phyloP scores from a whole-genome alignment of 306 rosid genomes.

The Cicer judaicum region DNA sequence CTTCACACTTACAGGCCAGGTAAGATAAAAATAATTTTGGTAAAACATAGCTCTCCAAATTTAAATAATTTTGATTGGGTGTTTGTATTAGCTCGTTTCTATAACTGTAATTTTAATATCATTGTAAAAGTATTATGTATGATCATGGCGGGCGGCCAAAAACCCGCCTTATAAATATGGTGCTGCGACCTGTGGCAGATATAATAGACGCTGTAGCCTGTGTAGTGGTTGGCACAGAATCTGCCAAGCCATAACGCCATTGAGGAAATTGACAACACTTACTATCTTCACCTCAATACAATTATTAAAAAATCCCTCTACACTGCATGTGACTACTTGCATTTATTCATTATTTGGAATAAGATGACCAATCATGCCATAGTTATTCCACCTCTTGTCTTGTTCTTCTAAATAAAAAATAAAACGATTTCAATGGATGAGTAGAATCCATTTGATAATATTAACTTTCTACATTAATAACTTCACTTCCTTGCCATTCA shows the following conservation, averaged over 20 bases:
- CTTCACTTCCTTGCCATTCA: slow-evolving; percentile 20
- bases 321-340: neutral
- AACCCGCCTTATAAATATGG: neutral
- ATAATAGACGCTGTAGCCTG: neutral
- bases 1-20: slow-evolving; percentile 4
- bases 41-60: slow-evolving; percentile 14
- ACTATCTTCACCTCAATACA: slow-evolving; percentile 19
- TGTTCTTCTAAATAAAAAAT: slow-evolving; percentile 15
- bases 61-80: slow-evolving; percentile 8
- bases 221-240: neutral
- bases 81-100: slow-evolving; percentile 31
- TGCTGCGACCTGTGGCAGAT: neutral
- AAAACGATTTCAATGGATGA: slow-evolving; percentile 20
- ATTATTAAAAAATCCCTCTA: slow-evolving; percentile 7
- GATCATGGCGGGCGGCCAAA: neutral
- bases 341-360: slow-evolving; percentile 13
- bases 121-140: slow-evolving; percentile 13
- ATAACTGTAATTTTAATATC: slow-evolving; percentile 31
- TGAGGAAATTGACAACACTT: slow-evolving; percentile 1
- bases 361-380: slow-evolving; percentile 18
- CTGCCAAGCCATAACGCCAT: neutral
- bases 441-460: slow-evolving; percentile 21
- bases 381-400: neutral
- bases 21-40: slow-evolving; percentile 22
- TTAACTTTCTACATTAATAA: slow-evolving; percentile 24